Conservation (phyloP, 208 protist genomes). For the Leishmania braziliensis region DNA sequence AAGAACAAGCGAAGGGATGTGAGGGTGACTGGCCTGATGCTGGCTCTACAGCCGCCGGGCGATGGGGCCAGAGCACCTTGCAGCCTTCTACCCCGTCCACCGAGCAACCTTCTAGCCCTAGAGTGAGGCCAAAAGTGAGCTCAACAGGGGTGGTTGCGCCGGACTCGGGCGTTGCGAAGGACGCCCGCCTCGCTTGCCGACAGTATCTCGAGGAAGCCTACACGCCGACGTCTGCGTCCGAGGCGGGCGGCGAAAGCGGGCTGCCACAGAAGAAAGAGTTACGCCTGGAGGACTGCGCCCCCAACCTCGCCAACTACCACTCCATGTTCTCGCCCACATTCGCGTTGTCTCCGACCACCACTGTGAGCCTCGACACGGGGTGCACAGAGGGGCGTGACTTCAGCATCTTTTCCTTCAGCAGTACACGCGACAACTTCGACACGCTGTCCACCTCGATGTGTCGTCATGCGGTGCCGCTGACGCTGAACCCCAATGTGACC, state of each 20-base stretch:
- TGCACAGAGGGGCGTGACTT: slow-evolving; percentile 28
- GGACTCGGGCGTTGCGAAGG: slow-evolving; percentile 15
- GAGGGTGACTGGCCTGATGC: slow-evolving; percentile 7
- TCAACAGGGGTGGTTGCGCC: slow-evolving; percentile 8
- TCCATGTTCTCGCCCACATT: slow-evolving; percentile 7
- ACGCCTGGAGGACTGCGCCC: slow-evolving; percentile 17
- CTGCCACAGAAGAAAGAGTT: slow-evolving; percentile 26
- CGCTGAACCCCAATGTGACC: neutral
- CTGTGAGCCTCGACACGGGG: slow-evolving; percentile 20
- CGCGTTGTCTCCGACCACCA: slow-evolving; percentile 14
- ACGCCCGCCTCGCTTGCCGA: slow-evolving; percentile 27
- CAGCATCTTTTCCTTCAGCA: slow-evolving; percentile 38
- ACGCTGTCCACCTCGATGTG: neutral
- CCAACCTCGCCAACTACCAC: neutral
- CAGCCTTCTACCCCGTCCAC: slow-evolving; percentile 16
- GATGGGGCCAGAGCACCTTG: neutral
- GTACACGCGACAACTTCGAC: slow-evolving; percentile 19
- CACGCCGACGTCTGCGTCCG: slow-evolving; percentile 1
- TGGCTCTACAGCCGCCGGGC: neutral
- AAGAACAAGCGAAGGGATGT: neutral
- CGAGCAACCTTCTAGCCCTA: neutral
- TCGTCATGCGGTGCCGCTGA: neutral
- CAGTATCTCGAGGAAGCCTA: slow-evolving; percentile 23
- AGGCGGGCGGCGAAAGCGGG: slow-evolving; percentile 13
- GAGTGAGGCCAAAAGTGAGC: neutral